These are phyloP conservation scores for Lippia alba DNA, from an alignment of 305 asterid genomes.

Conservation along the genomic window DNA sequence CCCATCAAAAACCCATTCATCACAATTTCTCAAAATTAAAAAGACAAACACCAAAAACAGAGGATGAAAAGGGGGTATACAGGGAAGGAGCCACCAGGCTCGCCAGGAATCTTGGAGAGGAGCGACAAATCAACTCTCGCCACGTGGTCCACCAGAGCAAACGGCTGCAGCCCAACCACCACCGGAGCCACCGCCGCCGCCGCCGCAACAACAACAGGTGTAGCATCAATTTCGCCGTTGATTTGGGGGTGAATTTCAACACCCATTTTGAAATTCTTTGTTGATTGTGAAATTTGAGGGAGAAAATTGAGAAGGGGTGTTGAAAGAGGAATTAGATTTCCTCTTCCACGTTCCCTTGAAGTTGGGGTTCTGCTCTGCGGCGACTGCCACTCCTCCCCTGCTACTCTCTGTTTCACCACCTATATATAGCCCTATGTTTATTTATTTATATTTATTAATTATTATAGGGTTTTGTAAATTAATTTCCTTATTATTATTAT, in stretches of 20 bases:
- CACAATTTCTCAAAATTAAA: not conserved
- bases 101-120: constrained; percentile 90
- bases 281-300: not conserved
- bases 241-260: not conserved
- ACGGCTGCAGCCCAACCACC: constrained; percentile 82
- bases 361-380: constrained; percentile 26
- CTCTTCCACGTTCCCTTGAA: not conserved
- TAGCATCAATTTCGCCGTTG: not conserved
- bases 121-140: constrained; percentile 84
- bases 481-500: too few relatives aligned
- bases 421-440: constrained; percentile 34
- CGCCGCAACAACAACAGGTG: not conserved
- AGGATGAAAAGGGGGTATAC: constrained; percentile 53
- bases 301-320: not conserved
- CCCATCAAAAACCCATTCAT: constrained; percentile 27
- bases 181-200: constrained; percentile 50
- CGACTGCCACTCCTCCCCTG: constrained; percentile 40
- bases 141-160: constrained; percentile 90
- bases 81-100: constrained; percentile 95
- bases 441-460: too few relatives aligned
- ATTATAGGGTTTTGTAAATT: too few relatives aligned
- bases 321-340: not conserved
- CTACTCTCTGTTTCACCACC: not conserved
- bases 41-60: not conserved
- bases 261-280: not conserved